Conservation (phyloP, 2,329 filamentous ascomycete genomes). For the Aspergillus sojae region DNA sequence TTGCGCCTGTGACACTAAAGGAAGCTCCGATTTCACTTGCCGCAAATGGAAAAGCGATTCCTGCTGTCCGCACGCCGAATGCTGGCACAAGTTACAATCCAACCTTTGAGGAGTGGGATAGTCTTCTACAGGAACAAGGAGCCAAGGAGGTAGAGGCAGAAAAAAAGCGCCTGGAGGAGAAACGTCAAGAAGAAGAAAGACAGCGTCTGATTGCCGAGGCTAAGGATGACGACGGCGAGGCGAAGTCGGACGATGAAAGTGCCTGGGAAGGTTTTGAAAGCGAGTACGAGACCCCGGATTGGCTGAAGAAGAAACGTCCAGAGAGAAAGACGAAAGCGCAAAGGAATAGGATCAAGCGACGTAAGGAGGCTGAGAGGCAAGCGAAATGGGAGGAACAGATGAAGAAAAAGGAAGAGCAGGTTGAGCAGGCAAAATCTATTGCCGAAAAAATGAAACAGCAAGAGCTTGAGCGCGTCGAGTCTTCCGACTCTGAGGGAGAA, state of each 20-base stretch:
- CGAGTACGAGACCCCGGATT: constrained; percentile 69
- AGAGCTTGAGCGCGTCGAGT: constrained; percentile 51
- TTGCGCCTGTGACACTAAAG: constrained; percentile 74
- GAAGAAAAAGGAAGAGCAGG: constrained; percentile 73
- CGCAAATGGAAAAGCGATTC: constrained; percentile 77
- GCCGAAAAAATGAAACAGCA: constrained; percentile 53
- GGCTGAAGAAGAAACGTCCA: constrained; percentile 71
- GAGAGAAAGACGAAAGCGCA: constrained; percentile 84
- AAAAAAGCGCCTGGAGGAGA: constrained; percentile 68
- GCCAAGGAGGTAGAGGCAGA: constrained; percentile 79
- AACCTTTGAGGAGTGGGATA: constrained; percentile 80
- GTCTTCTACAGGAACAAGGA: constrained; percentile 72
- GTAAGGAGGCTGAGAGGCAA: constrained; percentile 82
- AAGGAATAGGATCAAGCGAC: constrained; percentile 82
- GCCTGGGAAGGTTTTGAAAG: constrained; percentile 91
- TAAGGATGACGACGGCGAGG: constrained; percentile 73
- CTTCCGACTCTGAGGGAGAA: constrained; percentile 49
- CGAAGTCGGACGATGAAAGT: constrained; percentile 81
- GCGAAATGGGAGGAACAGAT: constrained; percentile 75
- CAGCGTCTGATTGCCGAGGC: constrained; percentile 72
- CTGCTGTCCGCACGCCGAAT: constrained; percentile 75
- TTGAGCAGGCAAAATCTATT: constrained; percentile 71
- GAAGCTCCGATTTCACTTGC: constrained; percentile 78
- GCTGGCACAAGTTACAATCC: constrained; percentile 94
- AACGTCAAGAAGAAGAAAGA: constrained; percentile 67